These are phyloP conservation scores for Pythium biforme DNA, from an alignment of 352 stramenopile genomes.

Conservation along the genomic window DNA sequence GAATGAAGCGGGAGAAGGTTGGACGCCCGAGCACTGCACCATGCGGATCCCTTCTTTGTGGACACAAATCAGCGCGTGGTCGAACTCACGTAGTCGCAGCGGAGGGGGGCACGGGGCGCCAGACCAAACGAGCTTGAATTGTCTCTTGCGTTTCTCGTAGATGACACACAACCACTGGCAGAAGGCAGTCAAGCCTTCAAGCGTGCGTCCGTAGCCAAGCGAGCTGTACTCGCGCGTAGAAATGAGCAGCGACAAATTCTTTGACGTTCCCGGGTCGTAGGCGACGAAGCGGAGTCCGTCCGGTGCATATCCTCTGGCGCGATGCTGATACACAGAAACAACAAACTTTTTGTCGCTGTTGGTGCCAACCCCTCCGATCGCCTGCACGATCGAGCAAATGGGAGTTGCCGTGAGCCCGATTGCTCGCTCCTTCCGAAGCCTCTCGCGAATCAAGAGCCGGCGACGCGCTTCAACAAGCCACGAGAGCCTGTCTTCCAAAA, in stretches of 20 bases:
- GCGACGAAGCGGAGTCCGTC: slow-evolving; percentile 54
- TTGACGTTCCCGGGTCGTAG: slow-evolving; percentile 47
- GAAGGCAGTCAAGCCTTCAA: slow-evolving; percentile 39
- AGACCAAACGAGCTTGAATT: slow-evolving; percentile 59
- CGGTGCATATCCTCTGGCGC: slow-evolving; percentile 42
- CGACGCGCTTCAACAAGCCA: slow-evolving; percentile 24
- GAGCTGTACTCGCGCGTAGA: slow-evolving; percentile 44
- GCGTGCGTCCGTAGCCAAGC: slow-evolving; percentile 49
- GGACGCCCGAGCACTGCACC: background rate
- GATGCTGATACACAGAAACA: slow-evolving; percentile 39
- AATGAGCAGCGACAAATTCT: slow-evolving; percentile 36
- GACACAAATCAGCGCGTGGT: slow-evolving; percentile 46
- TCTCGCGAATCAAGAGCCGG: slow-evolving; percentile 9
- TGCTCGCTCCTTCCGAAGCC: slow-evolving; percentile 23
- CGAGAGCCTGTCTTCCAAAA: slow-evolving; percentile 39
- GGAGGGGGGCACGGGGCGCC: slow-evolving; percentile 50
- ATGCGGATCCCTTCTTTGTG: slow-evolving; percentile 60
- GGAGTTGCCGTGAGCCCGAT: slow-evolving; percentile 35
- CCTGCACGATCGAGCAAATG: slow-evolving; percentile 16
- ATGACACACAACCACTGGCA: slow-evolving; percentile 63
- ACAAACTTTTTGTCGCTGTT: slow-evolving; percentile 37
- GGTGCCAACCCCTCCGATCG: slow-evolving; percentile 2
- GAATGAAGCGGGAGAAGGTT: background rate
- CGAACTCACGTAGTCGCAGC: slow-evolving; percentile 51
- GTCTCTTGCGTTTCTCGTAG: slow-evolving; percentile 49